phyloP scores from a whole-genome alignment of 2,329 filamentous ascomycete species.

The Stachybotrys elegans region DNA sequence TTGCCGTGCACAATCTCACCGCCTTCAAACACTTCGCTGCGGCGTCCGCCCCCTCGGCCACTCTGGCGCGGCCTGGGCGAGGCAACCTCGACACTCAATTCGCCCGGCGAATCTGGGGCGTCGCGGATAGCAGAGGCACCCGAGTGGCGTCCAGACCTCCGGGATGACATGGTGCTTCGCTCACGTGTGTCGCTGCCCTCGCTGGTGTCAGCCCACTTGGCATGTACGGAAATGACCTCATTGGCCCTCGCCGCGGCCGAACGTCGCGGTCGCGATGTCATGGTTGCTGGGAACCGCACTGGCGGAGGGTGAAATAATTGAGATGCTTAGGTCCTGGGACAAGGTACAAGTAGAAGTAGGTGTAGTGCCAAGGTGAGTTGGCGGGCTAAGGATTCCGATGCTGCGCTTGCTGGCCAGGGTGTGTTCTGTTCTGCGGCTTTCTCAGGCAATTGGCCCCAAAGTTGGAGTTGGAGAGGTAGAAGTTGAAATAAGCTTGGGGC shows the following conservation, averaged over 20 bases:
- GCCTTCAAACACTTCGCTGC: conserved; percentile 33
- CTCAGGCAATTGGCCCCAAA: no score
- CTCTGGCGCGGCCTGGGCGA: conserved; percentile 48
- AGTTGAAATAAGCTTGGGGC: conserved; percentile 19
- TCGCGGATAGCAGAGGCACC: conserved; percentile 38
- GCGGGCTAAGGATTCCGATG: background rate
- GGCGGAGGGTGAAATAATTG: conserved; percentile 7
- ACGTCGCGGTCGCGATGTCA: conserved; percentile 44
- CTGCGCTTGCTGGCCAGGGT: no score
- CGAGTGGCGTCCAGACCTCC: conserved; percentile 43
- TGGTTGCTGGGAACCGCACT: conserved; percentile 22
- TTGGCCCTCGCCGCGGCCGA: conserved; percentile 37
- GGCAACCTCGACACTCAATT: conserved; percentile 48
- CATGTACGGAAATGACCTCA: conserved; percentile 36
- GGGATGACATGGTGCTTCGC: conserved; percentile 43
- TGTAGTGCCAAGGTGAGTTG: no score
- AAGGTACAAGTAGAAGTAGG: no score
- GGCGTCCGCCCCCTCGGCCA: conserved; percentile 33
- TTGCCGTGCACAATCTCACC: conserved; percentile 45
- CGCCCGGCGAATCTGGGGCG: conserved; percentile 41
- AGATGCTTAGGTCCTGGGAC: no score
- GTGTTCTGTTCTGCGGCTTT: no score
- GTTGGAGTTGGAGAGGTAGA: no score
- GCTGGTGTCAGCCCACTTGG: conserved; percentile 34
- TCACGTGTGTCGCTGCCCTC: conserved; percentile 27